Evolutionary conservation across 225 moss, liverwort and hornwort genomes (phyloP).

Genomic region (Polytrichum commune): DNA sequence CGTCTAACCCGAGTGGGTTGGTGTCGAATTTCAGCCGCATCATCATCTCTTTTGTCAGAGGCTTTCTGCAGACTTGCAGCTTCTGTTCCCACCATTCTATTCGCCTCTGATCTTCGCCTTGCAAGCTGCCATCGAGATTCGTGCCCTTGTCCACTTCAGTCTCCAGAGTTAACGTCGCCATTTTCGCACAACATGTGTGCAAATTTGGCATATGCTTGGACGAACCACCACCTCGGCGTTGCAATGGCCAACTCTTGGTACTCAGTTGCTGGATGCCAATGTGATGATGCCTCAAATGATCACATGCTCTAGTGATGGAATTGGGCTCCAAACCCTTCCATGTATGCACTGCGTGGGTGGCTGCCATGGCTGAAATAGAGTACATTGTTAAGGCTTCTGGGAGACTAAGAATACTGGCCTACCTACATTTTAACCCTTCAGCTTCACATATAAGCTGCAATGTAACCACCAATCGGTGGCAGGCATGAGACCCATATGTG

Average conservation of each 20-base stretch:
- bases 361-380: constrained; percentile 30
- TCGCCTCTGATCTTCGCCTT: constrained; percentile 21
- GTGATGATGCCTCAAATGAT: neutral
- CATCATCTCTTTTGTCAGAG: constrained; percentile 72
- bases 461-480: too few relatives aligned
- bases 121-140: constrained; percentile 6
- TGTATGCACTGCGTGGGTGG: constrained; percentile 16
- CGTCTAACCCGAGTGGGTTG: constrained; percentile 70
- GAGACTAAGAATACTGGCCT: constrained; percentile 12
- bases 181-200: constrained; percentile 17
- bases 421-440: constrained; percentile 16
- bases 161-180: constrained; percentile 18
- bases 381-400: constrained; percentile 9
- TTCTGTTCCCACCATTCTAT: constrained; percentile 77
- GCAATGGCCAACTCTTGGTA: neutral
- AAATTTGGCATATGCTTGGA: constrained; percentile 8
- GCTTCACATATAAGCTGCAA: constrained; percentile 12
- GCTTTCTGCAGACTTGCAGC: constrained; percentile 65
- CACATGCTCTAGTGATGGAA: neutral
- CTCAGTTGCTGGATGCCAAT: neutral
- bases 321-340: constrained; percentile 3
- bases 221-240: neutral
- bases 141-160: constrained; percentile 9
- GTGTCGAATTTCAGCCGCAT: constrained; percentile 57
- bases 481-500: constrained; percentile 20